Base-by-base conservation (phyloP, 2,329 filamentous ascomycete genomes). In the Sporothrix schenckii region DNA sequence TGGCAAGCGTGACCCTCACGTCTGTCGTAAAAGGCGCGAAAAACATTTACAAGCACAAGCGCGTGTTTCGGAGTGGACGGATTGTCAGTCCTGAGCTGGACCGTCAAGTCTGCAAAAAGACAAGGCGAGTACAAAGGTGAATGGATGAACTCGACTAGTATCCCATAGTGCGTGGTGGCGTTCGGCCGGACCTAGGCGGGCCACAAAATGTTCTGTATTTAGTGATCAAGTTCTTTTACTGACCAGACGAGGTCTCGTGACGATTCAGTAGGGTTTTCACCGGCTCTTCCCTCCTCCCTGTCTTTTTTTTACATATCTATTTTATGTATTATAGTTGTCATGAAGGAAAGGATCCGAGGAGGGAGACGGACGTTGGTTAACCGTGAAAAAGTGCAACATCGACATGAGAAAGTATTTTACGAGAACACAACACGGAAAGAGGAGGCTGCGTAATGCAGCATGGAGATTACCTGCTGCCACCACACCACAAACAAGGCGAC, bases 11-110 rank as follows among this genome's bases (percentile, higher is more conserved):
- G 21, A 24, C 34, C 58, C 58, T 13, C n/a, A 11, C 50, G 19
- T 3, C 50, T 67, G 24, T 14, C 34, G 47, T 41, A 6, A 47
- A 53, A 27, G n/a, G 49, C 39, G 34, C 21, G 27, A 39, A 68
- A 14, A 21, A 30, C 52, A 34, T 39, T 49, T 58, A 68, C 49
- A 68, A 52, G 13, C n/a, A 30, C 66, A 68, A 61, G 66, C 66
- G 54, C 66, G 66, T 39, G n/a, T 39, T 16, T 9, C 11, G 24
- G 52, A 69, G 66, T 53, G 44, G 56, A 27, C 56, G 67, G 63
- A 61, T 63, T 69, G 56, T 54, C 68, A 54, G 68, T 44, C 49
- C 56, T 44, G 14, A 27, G 27, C 39, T 21, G 66, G 21, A n/a
- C 47, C 47, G 47, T 49, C 47, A 2, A 49, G 16, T 47, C 14